These are phyloP conservation scores for Nowakowskiella sp. DNA, from an alignment of 192 early-diverging fungal genomes.

Conservation along the genomic window DNA sequence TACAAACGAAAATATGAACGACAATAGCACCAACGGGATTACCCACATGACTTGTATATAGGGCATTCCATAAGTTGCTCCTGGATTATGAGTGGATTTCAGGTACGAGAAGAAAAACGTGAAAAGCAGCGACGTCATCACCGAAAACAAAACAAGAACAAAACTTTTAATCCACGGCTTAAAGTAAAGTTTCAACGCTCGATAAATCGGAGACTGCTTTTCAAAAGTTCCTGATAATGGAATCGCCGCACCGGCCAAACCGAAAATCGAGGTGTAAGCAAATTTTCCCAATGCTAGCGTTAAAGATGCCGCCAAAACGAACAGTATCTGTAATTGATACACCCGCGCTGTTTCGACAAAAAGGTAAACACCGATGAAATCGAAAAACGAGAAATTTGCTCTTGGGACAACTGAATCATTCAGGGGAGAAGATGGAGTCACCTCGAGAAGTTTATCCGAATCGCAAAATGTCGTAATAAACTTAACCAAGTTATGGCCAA, in stretches of 20 bases:
- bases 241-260: too few species aligned
- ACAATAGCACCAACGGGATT: constrained; percentile 8
- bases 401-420: too few species aligned
- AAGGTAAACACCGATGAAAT: too few species aligned
- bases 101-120: constrained; percentile 12
- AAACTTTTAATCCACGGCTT: constrained; percentile 25
- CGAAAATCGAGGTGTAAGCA: too few species aligned
- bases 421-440: too few species aligned
- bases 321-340: too few species aligned
- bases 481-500: constrained; percentile 43
- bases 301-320: constrained; percentile 9
- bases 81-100: constrained; percentile 25
- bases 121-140: constrained; percentile 1
- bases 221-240: neutral
- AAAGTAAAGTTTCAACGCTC: constrained; percentile 9
- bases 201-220: constrained; percentile 8
- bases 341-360: too few species aligned
- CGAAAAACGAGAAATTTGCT: too few species aligned
- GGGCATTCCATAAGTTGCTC: constrained; percentile 31
- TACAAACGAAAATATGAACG: too few species aligned
- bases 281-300: constrained; percentile 10
- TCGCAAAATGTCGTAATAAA: too few species aligned
- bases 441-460: too few species aligned
- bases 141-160: constrained; percentile 10
- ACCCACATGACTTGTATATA: constrained; percentile 26